Evolutionary conservation across 1,139 yeast genomes (phyloP), one percentile per base, ranked within the genome.

Genomic region (Debaryomyces psychrophilus): DNA sequence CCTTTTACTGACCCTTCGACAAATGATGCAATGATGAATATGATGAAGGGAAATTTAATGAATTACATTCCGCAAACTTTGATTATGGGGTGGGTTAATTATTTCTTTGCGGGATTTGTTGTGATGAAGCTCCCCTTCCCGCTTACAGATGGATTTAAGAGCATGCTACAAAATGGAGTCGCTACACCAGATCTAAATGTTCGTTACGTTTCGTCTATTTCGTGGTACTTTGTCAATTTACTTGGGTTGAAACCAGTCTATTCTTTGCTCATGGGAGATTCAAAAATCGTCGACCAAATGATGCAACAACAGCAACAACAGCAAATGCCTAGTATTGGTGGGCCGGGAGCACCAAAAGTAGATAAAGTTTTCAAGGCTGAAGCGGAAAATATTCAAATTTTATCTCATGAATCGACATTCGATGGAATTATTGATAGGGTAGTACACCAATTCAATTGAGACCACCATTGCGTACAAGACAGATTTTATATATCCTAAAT

Each of bases 81-180:
- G 41, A 86, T 92, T 56, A 92, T 93, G 97, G 92, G 92, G 55
- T 93, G 97, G 97, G 93, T 92, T 54, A 90, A 90, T 62, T 89
- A 85, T 57, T 90, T 93, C 69, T 93, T 90, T 64, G 90, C 95
- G 7, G 98, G 97, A 1, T 90, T 90, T 58, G 87, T 93, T 17
- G 80, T 92, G 42, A 88, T 74, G 79, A 73, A 71, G 53, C 61
- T 73, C 33, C 79, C 79, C 4, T 74, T 73, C 52, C 96, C 97
- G 1, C 69, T 93, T 45, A 93, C 99, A 0, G 79, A 85, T 37
- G 84, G 95, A 50, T 93, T 93, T 73, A 93, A 93, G 65, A 80
- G 86, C 47, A 92, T 93, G 96, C 69, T 95, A 37, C 99, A 93
- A 64, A 82, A 82, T 27, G 97, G 98, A 3, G 87, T 95, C 9